Evolutionary conservation across 2,329 filamentous ascomycete genomes (phyloP).

Genomic region (Fusarium sp.): DNA sequence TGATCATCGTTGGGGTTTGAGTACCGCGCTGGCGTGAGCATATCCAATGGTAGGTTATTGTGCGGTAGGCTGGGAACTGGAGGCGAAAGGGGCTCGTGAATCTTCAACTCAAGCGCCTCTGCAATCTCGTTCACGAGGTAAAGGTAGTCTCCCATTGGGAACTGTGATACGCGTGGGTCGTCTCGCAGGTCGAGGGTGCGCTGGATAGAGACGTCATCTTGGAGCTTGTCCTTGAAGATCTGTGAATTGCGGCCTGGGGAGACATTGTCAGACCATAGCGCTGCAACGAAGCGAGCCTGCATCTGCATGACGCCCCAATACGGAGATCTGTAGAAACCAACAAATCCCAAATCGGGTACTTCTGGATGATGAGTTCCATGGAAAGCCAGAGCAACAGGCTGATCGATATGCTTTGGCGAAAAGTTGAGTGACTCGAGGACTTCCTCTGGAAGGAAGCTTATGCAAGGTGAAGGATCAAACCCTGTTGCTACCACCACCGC

Average conservation of each 20-base stretch:
- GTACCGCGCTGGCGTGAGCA: constrained; percentile 70
- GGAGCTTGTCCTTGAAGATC: constrained; percentile 57
- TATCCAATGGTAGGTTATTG: constrained; percentile 62
- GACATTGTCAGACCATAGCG: constrained; percentile 65
- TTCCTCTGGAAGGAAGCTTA: constrained; percentile 72
- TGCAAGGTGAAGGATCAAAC: constrained; percentile 73
- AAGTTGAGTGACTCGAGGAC: constrained; percentile 71
- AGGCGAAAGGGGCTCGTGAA: constrained; percentile 49
- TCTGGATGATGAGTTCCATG: constrained; percentile 73
- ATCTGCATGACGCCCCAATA: constrained; percentile 92
- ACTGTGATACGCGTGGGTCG: constrained; percentile 72
- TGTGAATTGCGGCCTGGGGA: constrained; percentile 41
- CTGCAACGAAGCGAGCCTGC: constrained; percentile 78
- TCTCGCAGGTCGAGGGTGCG: constrained; percentile 65
- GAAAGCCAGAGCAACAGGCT: constrained; percentile 76
- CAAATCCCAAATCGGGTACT: constrained; percentile 77
- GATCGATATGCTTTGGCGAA: constrained; percentile 64
- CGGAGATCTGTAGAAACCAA: constrained; percentile 86
- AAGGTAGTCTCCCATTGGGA: constrained; percentile 86
- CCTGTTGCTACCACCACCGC: constrained; percentile 82
- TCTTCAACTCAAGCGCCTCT: constrained; percentile 67
- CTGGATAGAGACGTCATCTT: constrained; percentile 59
- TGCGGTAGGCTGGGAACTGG: constrained; percentile 54
- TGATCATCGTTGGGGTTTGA: constrained; percentile 55
- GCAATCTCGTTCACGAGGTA: constrained; percentile 81